Evolutionary conservation across 345 rosid species (phyloP).

Genomic region (Hibiscus syriacus): DNA sequence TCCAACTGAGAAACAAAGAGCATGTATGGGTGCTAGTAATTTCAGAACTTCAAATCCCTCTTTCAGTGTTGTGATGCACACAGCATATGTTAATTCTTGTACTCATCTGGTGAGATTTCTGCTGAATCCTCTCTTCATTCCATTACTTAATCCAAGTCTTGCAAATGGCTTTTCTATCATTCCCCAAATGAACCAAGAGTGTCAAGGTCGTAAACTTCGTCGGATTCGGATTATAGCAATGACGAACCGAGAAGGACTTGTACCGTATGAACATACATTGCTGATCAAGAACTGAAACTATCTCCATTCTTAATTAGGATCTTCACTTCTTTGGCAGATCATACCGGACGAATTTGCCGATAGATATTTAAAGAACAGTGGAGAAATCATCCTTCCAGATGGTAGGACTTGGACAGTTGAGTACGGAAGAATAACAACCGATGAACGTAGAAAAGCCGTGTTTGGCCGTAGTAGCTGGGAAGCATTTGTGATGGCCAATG

Average conservation of each 20-base stretch:
- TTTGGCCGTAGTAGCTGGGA: background rate
- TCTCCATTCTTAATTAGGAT: background rate
- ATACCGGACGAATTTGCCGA: background rate
- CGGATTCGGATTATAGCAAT: no score
- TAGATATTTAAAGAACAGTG: background rate
- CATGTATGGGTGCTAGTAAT: background rate
- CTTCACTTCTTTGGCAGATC: background rate
- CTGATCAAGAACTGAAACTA: background rate
- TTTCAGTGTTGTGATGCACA: background rate
- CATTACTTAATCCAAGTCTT: no score
- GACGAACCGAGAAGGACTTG: no score
- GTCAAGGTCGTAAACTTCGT: no score
- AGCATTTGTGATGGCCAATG: background rate
- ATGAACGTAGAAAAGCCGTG: background rate
- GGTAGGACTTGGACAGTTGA: constrained; percentile 8
- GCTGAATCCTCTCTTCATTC: no score
- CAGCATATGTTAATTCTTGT: no score
- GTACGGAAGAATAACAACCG: background rate
- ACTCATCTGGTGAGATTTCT: no score
- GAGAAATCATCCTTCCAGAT: background rate
- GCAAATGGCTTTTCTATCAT: background rate
- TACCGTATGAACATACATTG: background rate
- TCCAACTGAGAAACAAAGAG: background rate
- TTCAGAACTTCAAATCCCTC: constrained; percentile 2
- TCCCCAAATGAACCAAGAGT: background rate